A percentile compares a stretch with the other conserved stretches of the same genome.
These are phyloP conservation scores for Oleoguttula mirabilis DNA, from an alignment of 495 filamentous ascomycete species.

Conservation along the genomic window DNA sequence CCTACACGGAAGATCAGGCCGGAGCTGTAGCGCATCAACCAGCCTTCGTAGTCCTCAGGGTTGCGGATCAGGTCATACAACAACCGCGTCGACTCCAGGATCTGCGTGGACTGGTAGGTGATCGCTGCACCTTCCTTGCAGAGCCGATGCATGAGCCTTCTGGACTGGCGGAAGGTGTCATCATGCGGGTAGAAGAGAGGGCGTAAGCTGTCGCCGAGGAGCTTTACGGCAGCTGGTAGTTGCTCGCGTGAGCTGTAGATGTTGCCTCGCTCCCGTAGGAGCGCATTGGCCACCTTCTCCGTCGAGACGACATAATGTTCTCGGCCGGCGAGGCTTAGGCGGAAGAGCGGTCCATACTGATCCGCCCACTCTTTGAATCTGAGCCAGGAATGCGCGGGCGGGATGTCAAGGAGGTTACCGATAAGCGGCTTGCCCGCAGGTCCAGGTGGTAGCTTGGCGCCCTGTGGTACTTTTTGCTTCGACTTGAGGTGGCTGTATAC, in stretches of 20 bases:
- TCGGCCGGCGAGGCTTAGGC: slow-evolving; percentile 24
- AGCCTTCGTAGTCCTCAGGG: slow-evolving; percentile 25
- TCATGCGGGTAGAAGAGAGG: slow-evolving; percentile 16
- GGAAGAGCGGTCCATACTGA: slow-evolving; percentile 32
- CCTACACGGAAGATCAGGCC: slow-evolving; percentile 29
- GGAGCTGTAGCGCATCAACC: slow-evolving; percentile 29
- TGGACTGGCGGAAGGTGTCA: slow-evolving; percentile 17
- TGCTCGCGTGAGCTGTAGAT: slow-evolving; percentile 27
- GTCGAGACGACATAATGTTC: slow-evolving; percentile 27
- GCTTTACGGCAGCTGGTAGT: slow-evolving; percentile 15
- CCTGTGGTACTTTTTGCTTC: neutral
- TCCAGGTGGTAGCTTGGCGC: neutral
- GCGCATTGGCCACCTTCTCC: slow-evolving; percentile 32
- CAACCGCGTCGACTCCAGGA: slow-evolving; percentile 37
- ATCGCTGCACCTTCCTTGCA: slow-evolving; percentile 23
- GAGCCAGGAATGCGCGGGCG: slow-evolving; percentile 29
- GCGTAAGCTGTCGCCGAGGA: slow-evolving; percentile 11
- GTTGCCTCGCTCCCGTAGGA: slow-evolving; percentile 29
- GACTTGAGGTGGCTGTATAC: neutral
- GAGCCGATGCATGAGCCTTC: slow-evolving; percentile 25
- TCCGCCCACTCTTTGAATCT: slow-evolving; percentile 34
- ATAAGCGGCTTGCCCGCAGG: slow-evolving; percentile 1
- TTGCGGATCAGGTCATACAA: slow-evolving; percentile 23
- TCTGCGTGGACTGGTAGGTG: slow-evolving; percentile 22
- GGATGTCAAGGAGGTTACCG: slow-evolving; percentile 24